Evolutionary conservation across 73 alveolate genomes (phyloP).

Genomic region (Tetrahymena thermophila): DNA sequence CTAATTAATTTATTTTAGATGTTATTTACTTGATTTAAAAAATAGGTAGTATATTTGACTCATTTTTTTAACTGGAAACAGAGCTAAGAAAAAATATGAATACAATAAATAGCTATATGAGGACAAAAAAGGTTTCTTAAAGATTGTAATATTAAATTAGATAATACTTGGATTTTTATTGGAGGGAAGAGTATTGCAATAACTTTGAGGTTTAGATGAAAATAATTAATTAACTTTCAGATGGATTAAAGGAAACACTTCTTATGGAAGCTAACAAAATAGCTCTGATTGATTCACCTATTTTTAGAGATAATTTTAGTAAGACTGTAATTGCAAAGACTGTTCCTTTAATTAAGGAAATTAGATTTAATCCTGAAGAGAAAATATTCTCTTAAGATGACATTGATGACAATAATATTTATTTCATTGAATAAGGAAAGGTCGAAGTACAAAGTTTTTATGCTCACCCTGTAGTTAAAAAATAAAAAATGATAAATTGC

Average conservation of each 20-base stretch:
- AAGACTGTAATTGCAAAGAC: background rate
- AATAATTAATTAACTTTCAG: conserved; percentile 21
- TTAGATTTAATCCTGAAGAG: background rate
- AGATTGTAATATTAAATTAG: conserved; percentile 6
- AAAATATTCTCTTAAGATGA: background rate
- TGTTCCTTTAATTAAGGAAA: background rate
- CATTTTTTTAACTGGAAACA: background rate
- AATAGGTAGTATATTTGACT: conserved; percentile 1
- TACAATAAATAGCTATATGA: conserved; percentile 13
- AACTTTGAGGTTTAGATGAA: conserved; percentile 4
- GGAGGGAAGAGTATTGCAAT: conserved; percentile 36
- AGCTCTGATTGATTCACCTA: background rate
- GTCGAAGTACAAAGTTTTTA: background rate
- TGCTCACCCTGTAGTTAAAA: background rate
- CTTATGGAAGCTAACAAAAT: conserved; percentile 7
- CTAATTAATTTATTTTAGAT: too few species aligned
- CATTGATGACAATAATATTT: background rate
- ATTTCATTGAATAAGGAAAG: background rate
- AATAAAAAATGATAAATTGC: background rate
- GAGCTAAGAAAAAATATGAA: conserved; percentile 13
- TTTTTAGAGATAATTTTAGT: background rate
- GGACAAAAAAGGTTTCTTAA: background rate
- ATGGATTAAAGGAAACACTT: conserved; percentile 19
- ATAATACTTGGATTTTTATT: conserved; percentile 18
- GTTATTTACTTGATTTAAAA: too few species aligned